Conservation (phyloP, 2,329 filamentous ascomycete genomes). For the Ascocoryne sarcoides region DNA sequence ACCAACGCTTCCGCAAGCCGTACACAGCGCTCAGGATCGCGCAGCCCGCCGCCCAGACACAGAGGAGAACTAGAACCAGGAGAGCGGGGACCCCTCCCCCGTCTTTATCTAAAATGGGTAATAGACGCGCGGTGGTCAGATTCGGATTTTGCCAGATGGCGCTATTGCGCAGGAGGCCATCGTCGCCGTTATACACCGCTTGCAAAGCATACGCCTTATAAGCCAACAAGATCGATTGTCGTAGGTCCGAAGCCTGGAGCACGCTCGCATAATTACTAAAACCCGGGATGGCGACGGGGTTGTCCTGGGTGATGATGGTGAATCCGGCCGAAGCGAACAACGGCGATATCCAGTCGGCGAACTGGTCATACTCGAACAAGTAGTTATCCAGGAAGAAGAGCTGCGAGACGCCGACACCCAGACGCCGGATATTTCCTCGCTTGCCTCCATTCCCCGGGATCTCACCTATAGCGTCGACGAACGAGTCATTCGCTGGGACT, state of each 20-base stretch:
- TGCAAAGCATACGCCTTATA: not conserved
- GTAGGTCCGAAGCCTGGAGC: not conserved
- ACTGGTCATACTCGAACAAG: not conserved
- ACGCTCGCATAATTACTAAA: too few relatives aligned
- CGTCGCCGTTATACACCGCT: not conserved
- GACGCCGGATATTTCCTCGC: too few relatives aligned
- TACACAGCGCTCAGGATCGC: not conserved
- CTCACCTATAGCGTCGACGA: too few relatives aligned
- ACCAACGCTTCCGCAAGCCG: not conserved
- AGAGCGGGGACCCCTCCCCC: not conserved
- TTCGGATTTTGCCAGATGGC: too few relatives aligned
- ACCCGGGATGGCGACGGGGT: not conserved
- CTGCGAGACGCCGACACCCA: not conserved
- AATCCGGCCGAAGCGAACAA: too few relatives aligned
- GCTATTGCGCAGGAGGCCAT: too few relatives aligned
- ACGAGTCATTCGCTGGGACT: too few relatives aligned
- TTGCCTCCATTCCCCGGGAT: too few relatives aligned
- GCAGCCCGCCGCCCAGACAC: not conserved
- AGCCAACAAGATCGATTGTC: not conserved
- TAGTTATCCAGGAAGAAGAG: not conserved
- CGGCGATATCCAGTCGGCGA: not conserved
- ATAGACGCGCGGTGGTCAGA: too few relatives aligned
- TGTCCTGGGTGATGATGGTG: not conserved
- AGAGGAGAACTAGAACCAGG: not conserved
- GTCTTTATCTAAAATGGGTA: too few relatives aligned